Evolutionary conservation across 352 stramenopile genomes (phyloP), one percentile per base, ranked within the genome.

Genomic region (Elongisporangium undulatum): DNA sequence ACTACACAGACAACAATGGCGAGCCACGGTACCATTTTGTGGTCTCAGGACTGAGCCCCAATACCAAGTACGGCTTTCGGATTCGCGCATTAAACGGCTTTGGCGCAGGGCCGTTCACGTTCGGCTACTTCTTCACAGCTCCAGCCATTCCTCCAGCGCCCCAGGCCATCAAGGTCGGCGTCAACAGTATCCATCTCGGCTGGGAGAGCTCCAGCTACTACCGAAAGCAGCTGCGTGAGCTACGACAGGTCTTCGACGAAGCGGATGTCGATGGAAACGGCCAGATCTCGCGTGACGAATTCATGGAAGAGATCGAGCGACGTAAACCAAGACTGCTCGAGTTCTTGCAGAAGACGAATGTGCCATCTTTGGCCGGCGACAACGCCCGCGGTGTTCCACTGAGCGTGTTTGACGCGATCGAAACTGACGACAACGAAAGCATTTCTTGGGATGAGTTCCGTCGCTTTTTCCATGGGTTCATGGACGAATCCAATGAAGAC

Each of bases 41-140:
- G 7, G 69, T 93, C 19, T 74, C 72, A 0, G 77, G 79, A 0
- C 56, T 97, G 9, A 34, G 59, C 9, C 87, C 92, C 6, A 96
- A 94, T 69, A 96, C 88, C 13, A 93, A 91, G 63, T 97, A 97
- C 60, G 77, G 68, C 49, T 97, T 97, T 58, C 83, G 92, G 7
- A 60, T 97, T 6, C 86, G 92, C 13, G 90, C 87, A 6, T 82
- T 97, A 41, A 98, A 97, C 52, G 88, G 88, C 17, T 97, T 97
- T 66, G 92, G 90, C 9, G 85, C 92, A 1, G 87, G 89, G 0
- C 66, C 71, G 17, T 98, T 96, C 66, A 83, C 85, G n/a, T 89
- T 94, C 51, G 74, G 68, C 38, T 89, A 89, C 57, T 95, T 97
- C 62, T 71, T 92, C 22, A 98, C 92, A 16, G 82, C 77, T 1